Base-by-base conservation (phyloP, 2,329 filamentous ascomycete genomes). In the Eutypella sp. region DNA sequence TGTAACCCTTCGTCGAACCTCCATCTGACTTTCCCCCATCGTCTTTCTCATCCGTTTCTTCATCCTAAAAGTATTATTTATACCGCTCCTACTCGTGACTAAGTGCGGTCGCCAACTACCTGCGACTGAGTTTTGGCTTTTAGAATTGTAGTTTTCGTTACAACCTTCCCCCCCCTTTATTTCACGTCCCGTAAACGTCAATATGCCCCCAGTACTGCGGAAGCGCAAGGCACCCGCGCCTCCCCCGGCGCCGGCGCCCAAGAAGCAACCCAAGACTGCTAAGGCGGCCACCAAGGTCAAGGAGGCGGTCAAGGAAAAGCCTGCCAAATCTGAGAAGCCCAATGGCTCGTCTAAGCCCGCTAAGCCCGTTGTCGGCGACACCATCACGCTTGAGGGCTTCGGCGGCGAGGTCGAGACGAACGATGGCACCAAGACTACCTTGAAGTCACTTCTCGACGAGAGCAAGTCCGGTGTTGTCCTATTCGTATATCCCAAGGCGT, bases 401-500 rank as follows among this genome's bases (percentile, higher is more conserved):
- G 81, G 81, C 54, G 81, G 80, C 52, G 84, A 93, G 62, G 71
- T 99, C 52, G 82, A 93, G 73, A 93, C 85, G 51, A 83, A 97
- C 55, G 89, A 95, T 53, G 90, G 90, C 58, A 72, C 76, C 44
- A 87, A 85, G 70, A 90, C 86, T 5, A 89, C 82, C 1, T 73
- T 99, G 48, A 85, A 89, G 70, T 75, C 82, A 57, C 81, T 99
- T 20, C 78, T 96, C 41, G 85, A 89, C 42, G 79, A 86, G 62
- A 95, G 90, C 77, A 84, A 88, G 70, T 76, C 79, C 29, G 93
- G 92, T 22, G 86, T 97, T 37, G 89, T 96, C 27, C 72, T 97
- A 24, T 96, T 99, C 67, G 96, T 91, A 25, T 97, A 97, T 64
- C 93, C 93, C 48, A 95, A 87, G 71, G 93, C 93, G 11, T 93